phyloP scores from a whole-genome alignment of 805 yeast genomes.

The Teunomyces funiuensis region DNA sequence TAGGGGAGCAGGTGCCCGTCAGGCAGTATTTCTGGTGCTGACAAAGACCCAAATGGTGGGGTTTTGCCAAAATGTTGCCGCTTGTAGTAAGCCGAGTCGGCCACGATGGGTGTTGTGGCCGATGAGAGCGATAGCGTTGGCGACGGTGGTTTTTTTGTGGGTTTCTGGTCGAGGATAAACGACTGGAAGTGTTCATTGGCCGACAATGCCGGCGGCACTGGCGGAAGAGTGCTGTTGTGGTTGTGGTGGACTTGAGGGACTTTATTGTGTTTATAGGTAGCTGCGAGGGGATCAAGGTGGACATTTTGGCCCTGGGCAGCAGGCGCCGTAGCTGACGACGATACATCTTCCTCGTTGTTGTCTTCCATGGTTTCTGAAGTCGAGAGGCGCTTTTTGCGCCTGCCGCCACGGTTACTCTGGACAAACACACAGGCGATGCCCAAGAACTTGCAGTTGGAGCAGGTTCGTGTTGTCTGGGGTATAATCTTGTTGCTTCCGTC shows the following conservation, averaged over 20 bases:
- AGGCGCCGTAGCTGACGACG: background rate
- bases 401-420: constrained; percentile 57
- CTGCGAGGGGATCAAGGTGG: background rate
- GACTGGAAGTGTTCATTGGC: constrained; percentile 2
- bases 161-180: constrained; percentile 1
- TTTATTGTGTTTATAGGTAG: constrained; percentile 1
- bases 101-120: background rate
- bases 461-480: constrained; percentile 17
- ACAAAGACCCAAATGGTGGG: background rate
- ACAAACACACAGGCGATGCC: constrained; percentile 56
- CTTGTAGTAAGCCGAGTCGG: background rate
- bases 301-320: no score
- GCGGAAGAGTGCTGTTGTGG: background rate
- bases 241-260: background rate
- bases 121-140: constrained; percentile 1
- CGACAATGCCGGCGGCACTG: background rate
- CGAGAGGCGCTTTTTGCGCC: constrained; percentile 34
- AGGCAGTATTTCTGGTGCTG: background rate
- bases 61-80: background rate
- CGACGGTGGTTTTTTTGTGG: background rate
- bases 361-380: constrained; percentile 1
- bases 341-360: background rate
- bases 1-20: background rate
- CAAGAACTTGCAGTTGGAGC: constrained; percentile 50
- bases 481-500: constrained; percentile 19